Base-by-base conservation (phyloP, 1,284 basidiomycete species). In the Sporisorium exsertum region DNA sequence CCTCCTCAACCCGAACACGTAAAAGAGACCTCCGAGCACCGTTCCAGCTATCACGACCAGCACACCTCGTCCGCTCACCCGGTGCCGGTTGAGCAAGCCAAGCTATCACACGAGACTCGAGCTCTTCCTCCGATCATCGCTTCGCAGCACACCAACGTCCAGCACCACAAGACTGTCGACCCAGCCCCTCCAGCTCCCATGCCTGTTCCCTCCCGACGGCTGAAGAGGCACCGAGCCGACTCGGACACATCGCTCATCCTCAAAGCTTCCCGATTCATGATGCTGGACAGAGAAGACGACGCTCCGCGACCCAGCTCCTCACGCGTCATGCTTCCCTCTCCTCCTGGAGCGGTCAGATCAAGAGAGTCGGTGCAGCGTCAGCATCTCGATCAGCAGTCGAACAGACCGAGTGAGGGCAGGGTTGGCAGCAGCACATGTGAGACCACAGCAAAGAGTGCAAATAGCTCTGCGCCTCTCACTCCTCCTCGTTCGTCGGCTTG, bases 241-340 rank as follows among this genome's bases (percentile, higher is more conserved):
- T 72, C 69, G 8, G 69, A 72, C 27, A 72, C 69, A 1, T 66
- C 63, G 13, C 63, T 72, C 32, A 56, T 72, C 5, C 51, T 65
- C 22, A 64, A 58, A 33, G 32, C 55, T 18, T 50, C 64, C 20
- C 69, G 69, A 6, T 56, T 58, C n/a, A 33, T 43, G n/a, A 40
- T 57, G 26, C 37, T 47, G 9, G 55, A 46, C 3, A 42, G 16
- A 1, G 37, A 50, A n/a, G 29, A 40, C 2, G 61, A 35, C 3
- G 1, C 4, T 7, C 15, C n/a, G 7, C 24, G n/a, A 29, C 26
- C n/a, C 18, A 20, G 20, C 16, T 40, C 51, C 6, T 46, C 43
- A 10, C 32, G 42, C 18, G n/a, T 26, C 24, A 2, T 54, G 37
- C 33, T 33, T 6, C 42, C 42, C 1, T 35, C 55, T 16, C 55